A percentile compares a stretch with the other conserved stretches of the same genome.
These are phyloP conservation scores for Capronia epimyces DNA, from an alignment of 2,329 filamentous ascomycete species.

Conservation along the genomic window DNA sequence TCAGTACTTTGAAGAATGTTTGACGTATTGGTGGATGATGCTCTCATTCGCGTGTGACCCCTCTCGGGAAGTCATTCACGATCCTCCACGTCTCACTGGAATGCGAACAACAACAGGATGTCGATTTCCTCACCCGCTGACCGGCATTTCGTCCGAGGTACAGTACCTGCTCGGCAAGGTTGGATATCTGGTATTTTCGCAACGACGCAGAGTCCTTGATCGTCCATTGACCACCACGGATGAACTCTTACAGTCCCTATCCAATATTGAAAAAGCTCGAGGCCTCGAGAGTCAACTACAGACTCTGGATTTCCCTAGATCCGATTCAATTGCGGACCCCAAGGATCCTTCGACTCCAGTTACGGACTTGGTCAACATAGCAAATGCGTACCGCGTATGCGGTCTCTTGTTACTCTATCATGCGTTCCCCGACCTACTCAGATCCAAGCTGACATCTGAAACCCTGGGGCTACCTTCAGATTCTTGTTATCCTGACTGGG, in stretches of 20 bases:
- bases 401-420: conserved; percentile 8
- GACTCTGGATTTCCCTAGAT: conserved; percentile 4
- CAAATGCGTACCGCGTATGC: conserved; percentile 3
- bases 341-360: conserved; percentile 5
- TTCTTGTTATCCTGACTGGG: no score
- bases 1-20: conserved; percentile 5
- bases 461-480: no score
- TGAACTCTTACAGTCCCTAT: not conserved
- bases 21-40: conserved; percentile 15
- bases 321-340: not conserved
- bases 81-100: conserved; percentile 3
- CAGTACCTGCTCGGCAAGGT: conserved; percentile 9
- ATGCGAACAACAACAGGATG: no score
- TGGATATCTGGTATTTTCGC: conserved; percentile 1
- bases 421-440: conserved; percentile 4
- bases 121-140: conserved; percentile 8
- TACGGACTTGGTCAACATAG: conserved; percentile 6
- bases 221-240: not conserved
- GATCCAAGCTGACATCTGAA: not conserved
- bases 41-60: conserved; percentile 5
- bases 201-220: not conserved
- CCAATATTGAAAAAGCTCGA: not conserved
- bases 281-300: conserved; percentile 1
- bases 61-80: not conserved
- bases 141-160: conserved; percentile 6